Evolutionary conservation across 192 early-diverging fungal genomes (phyloP).

Genomic region (Linnemannia hyalina): DNA sequence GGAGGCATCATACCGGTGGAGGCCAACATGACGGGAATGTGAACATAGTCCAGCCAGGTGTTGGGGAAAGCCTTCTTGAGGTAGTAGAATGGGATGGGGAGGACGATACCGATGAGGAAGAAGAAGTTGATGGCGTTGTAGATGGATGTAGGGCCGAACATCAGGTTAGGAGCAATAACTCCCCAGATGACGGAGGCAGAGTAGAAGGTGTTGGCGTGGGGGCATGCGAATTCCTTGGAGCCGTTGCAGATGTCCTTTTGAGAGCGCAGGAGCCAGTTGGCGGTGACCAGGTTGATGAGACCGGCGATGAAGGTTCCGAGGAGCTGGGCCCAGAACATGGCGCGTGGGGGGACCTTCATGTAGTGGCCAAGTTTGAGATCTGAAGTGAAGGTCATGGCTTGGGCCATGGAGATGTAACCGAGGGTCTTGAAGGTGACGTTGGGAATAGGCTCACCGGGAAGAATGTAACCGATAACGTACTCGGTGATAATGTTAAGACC

Average conservation of each 20-base stretch:
- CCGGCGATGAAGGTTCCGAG: constrained; percentile 67
- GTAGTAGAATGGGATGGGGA: constrained; percentile 68
- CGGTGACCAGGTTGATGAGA: constrained; percentile 60
- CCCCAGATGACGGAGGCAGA: constrained; percentile 79
- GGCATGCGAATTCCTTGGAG: background rate
- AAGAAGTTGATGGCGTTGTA: constrained; percentile 54
- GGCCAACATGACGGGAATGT: constrained; percentile 65
- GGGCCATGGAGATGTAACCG: constrained; percentile 69
- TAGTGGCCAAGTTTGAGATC: constrained; percentile 75
- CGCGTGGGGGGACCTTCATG: constrained; percentile 6
- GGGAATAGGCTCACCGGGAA: constrained; percentile 62
- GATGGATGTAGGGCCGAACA: constrained; percentile 61
- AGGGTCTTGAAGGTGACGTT: constrained; percentile 70
- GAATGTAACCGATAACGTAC: constrained; percentile 67
- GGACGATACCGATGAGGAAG: constrained; percentile 62
- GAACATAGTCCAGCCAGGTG: constrained; percentile 55
- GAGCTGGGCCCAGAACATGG: constrained; percentile 70
- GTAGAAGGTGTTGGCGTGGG: constrained; percentile 65
- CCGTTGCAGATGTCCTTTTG: background rate
- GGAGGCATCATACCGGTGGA: constrained; percentile 65
- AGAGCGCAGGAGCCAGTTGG: constrained; percentile 54
- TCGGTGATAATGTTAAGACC: constrained; percentile 68
- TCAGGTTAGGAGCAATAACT: constrained; percentile 70
- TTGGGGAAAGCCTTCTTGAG: constrained; percentile 64
- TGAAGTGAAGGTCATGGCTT: constrained; percentile 76